Base-by-base conservation (phyloP, 2,329 filamentous ascomycete species). In the Aureobasidium sp. region DNA sequence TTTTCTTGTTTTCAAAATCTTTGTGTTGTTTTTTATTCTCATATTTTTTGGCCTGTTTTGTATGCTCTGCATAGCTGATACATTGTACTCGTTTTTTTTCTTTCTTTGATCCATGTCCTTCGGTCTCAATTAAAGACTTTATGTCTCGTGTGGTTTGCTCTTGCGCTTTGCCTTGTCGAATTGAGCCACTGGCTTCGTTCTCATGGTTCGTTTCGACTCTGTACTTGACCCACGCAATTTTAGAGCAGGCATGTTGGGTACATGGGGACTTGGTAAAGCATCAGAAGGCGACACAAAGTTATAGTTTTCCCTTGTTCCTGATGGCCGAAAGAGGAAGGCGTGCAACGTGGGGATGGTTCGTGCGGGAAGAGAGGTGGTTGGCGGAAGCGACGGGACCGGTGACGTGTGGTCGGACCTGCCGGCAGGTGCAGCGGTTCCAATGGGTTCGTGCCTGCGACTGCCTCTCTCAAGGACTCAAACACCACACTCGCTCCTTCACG, bases 41-140 rank as follows among this genome's bases (percentile, higher is more conserved):
- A 37, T 19, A 22, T 42, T 33, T 33, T 39, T 19, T 39, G 44
- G 15, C 19, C 37, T 19, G 9, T 11, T 31, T 11, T 47, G 54
- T 47, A 47, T 19, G 54, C 19, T 24, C 22, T 59, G 56, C 56
- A 59, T 59, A 59, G 56, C 56, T 44, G 31, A 59, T 47, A 39
- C 29, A 56, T 44, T 44, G n/a, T 27, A 56, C 37, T 42, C 17
- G 5, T 11, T 33, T 17, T 33, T n/a, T 56, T 19, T 29, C 1
- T 48, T 17, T 50, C 19, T 2, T 52, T 39, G 12, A 24, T 44
- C 12, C 6, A 33, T 52, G 31, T 52, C 22, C 33, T 17, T 52
- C 33, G 15, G 5, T 15, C 9, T 39, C 33, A 9, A n/a, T 19
- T 17, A n/a, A 17, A 22, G 6, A 6, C 29, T 15, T 22, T 24